Conservation (phyloP, 176 grass and related monocot species). For the Areca catechu region DNA sequence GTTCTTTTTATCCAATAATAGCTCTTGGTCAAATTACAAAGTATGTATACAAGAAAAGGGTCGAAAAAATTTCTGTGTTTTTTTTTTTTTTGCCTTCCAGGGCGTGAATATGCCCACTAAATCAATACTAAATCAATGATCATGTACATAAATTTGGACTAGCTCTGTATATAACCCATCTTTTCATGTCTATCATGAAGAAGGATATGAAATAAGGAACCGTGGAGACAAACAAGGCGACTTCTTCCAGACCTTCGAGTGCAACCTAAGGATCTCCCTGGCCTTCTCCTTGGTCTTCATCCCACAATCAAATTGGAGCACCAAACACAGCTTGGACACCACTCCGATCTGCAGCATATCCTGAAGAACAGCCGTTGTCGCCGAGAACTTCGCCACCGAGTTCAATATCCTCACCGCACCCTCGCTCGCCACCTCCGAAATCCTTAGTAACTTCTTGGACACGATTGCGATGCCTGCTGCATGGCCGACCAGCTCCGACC, state of each 20-base stretch:
- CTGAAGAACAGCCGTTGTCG: no score
- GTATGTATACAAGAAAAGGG: no score
- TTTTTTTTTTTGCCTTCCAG: no score
- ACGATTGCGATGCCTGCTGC: not conserved
- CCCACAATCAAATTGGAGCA: not conserved
- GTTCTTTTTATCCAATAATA: no score
- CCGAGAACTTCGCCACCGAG: no score
- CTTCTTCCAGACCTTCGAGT: not conserved
- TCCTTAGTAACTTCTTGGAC: not conserved
- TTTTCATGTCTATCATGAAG: not conserved
- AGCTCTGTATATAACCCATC: no score
- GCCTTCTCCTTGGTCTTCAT: constrained; percentile 4
- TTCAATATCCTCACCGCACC: constrained; percentile 6
- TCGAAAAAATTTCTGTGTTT: no score
- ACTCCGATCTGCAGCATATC: constrained; percentile 6
- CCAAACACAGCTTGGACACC: constrained; percentile 7
- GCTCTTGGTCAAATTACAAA: no score
- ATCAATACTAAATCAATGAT: no score
- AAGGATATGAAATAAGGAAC: not conserved
- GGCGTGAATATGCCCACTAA: no score
- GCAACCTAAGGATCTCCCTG: constrained; percentile 6
- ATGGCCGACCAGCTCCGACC: no score
- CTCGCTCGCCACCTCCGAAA: constrained; percentile 4
- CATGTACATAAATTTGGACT: no score
- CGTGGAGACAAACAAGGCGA: constrained; percentile 11